Percentiles rank a stretch among this genome's conserved stretches.
phyloP scores from a whole-genome alignment of 1,284 basidiomycete species.

The Trametes polyzona region DNA sequence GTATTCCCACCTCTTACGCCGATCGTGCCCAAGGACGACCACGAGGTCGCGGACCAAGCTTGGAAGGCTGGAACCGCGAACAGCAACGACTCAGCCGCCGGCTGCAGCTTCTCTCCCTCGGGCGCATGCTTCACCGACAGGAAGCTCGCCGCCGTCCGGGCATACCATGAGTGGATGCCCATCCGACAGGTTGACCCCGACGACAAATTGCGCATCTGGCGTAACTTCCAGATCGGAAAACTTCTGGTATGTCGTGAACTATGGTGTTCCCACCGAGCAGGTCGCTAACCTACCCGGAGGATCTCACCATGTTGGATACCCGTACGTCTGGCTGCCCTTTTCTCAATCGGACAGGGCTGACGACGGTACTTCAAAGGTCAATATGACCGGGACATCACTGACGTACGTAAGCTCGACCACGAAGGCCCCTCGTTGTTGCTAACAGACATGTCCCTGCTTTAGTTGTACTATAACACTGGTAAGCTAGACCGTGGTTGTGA shows the following conservation, averaged over 20 bases:
- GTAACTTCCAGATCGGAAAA: constrained; percentile 68
- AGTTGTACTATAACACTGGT: constrained; percentile 64
- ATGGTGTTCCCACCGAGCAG: neutral
- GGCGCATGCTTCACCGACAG: constrained; percentile 66
- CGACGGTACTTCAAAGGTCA: constrained; percentile 42
- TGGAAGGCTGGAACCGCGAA: constrained; percentile 70
- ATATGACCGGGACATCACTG: constrained; percentile 68
- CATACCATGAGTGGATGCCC: constrained; percentile 76
- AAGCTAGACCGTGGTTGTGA: neutral
- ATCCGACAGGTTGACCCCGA: constrained; percentile 64
- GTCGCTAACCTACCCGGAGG: constrained; percentile 29
- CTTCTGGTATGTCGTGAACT: constrained; percentile 47
- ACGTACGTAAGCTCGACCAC: too few species aligned
- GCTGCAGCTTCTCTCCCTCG: constrained; percentile 59
- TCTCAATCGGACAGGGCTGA: neutral
- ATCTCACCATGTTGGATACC: constrained; percentile 67
- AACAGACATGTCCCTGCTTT: too few species aligned
- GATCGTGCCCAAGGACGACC: constrained; percentile 49
- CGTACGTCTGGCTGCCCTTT: constrained; percentile 35
- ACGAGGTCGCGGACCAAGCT: constrained; percentile 64
- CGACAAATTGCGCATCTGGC: constrained; percentile 69
- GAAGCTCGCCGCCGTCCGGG: constrained; percentile 63
- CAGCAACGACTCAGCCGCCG: constrained; percentile 60
- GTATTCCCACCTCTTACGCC: neutral
- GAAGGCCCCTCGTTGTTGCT: too few species aligned